Percentiles rank a stretch among this genome's conserved stretches.
Conservation (phyloP, 306 rosid species). For the Styphnolobium japonicum region DNA sequence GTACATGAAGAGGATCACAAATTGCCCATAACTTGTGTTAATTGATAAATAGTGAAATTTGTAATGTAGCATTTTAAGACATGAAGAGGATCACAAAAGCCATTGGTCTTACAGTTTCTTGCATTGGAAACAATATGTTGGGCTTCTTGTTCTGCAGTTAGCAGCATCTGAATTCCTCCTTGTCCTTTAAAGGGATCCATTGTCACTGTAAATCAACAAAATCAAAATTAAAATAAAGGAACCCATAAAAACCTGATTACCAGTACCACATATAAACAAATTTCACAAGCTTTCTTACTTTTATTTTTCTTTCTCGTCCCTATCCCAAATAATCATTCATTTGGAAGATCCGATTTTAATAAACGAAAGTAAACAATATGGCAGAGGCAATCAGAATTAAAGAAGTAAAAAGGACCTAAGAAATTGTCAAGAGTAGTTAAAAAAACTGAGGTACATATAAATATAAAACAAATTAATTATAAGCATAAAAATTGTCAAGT, state of each 20-base stretch:
- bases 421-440: not conserved
- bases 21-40: not conserved
- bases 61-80: not conserved
- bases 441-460: not conserved
- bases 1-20: too few relatives aligned
- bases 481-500: not conserved
- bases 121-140: slow-evolving; percentile 68
- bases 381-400: not conserved
- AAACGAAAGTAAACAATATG: not conserved
- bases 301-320: not conserved
- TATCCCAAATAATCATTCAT: not conserved
- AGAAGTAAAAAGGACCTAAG: not conserved
- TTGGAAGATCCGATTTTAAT: not conserved
- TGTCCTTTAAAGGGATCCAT: slow-evolving; percentile 83
- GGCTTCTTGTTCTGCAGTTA: slow-evolving; percentile 86
- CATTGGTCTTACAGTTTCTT: slow-evolving; percentile 54
- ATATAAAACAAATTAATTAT: not conserved
- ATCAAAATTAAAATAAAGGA: not conserved
- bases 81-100: not conserved
- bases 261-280: not conserved
- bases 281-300: not conserved
- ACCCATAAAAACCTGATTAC: not conserved
- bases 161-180: slow-evolving; percentile 86
- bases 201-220: slow-evolving; percentile 19
- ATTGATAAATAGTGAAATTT: not conserved